Conservation (phyloP, 495 filamentous ascomycete genomes). For the Zalerion maritima region DNA sequence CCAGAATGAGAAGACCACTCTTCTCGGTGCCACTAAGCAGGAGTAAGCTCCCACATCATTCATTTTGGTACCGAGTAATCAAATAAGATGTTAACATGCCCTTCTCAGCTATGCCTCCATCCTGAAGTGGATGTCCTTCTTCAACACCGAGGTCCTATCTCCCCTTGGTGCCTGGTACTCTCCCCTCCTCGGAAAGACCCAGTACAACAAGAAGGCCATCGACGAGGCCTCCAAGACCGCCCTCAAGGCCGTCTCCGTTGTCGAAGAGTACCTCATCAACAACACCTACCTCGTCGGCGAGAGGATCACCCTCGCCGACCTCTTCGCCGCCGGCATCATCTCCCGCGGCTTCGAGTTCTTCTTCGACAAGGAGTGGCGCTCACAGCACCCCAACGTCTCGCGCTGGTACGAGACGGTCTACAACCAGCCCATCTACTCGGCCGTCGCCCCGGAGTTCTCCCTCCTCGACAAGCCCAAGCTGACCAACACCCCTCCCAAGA, state of each 20-base stretch:
- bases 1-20: constrained; percentile 98
- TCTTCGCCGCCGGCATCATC: constrained; percentile 66
- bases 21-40: constrained; percentile 98
- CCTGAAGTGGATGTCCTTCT: constrained; percentile 83
- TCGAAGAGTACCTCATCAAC: constrained; percentile 75
- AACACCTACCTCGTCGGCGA: constrained; percentile 97
- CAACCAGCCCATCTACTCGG: constrained; percentile 81
- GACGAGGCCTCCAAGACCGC: constrained; percentile 59
- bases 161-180: constrained; percentile 71
- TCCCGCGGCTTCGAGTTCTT: constrained; percentile 75
- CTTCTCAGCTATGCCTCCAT: constrained; percentile 70
- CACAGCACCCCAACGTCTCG: constrained; percentile 63
- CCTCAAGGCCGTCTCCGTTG: constrained; percentile 48
- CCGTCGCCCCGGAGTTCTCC: constrained; percentile 53
- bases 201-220: constrained; percentile 96
- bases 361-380: constrained; percentile 77
- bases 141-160: constrained; percentile 69
- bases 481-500: constrained; percentile 85
- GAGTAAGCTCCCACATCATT: constrained; percentile 42
- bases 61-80: neutral
- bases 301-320: constrained; percentile 89
- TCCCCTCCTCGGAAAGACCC: constrained; percentile 65
- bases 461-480: constrained; percentile 70
- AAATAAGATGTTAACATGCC: constrained; percentile 11
- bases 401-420: constrained; percentile 91